phyloP scores from a whole-genome alignment of 2,329 filamentous ascomycete species.

The Aspergillus hiratsukae region DNA sequence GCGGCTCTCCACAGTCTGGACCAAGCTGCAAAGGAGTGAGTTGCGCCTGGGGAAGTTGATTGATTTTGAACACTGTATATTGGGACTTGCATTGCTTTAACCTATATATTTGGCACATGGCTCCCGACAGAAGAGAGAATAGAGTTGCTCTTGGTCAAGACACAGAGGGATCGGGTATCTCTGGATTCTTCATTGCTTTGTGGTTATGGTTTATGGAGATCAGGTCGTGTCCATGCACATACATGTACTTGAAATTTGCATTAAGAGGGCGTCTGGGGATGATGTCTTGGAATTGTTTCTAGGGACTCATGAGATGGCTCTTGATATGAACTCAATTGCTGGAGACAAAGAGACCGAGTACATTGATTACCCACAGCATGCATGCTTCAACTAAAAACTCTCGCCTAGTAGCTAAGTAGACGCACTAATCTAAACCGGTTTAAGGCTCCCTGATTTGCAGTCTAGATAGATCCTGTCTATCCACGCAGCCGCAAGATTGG shows the following conservation, averaged over 20 bases:
- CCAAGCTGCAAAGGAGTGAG: slow-evolving; percentile 19
- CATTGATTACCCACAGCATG: background rate
- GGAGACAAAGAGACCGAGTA: background rate
- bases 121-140: background rate
- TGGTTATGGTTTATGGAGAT: background rate
- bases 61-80: background rate
- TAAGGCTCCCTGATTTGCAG: background rate
- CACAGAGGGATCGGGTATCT: background rate
- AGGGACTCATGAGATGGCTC: background rate
- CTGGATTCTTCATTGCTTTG: background rate
- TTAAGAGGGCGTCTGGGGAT: background rate
- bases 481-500: background rate
- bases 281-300: background rate
- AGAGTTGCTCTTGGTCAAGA: background rate
- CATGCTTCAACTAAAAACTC: background rate
- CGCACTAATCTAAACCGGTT: background rate
- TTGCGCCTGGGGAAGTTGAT: background rate
- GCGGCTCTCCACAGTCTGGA: slow-evolving; percentile 37
- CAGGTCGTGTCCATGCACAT: background rate
- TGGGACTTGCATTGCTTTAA: background rate
- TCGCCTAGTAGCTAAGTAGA: background rate
- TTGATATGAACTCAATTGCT: background rate
- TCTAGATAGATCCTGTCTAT: background rate
- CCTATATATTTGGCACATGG: background rate
- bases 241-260: background rate